Conservation (phyloP, 2,329 filamentous ascomycete species). For the Clarireedia hainanense region DNA sequence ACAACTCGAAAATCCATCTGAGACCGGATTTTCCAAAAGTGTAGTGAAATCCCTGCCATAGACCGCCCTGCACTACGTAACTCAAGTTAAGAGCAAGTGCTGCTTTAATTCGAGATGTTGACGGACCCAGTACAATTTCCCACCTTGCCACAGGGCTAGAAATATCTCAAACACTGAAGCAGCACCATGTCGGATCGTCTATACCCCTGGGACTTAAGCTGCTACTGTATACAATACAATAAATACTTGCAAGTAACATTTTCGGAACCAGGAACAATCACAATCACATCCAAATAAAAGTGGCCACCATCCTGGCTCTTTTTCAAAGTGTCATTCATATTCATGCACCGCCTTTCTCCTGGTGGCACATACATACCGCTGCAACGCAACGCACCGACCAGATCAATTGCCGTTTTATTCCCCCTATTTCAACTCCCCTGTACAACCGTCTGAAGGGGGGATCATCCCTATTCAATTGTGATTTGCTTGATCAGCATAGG, state of each 20-base stretch:
- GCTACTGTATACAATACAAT: neutral
- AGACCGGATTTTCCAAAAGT: neutral
- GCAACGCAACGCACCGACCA: neutral
- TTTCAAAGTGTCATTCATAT: conserved; percentile 7
- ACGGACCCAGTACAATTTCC: neutral
- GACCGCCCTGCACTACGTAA: neutral
- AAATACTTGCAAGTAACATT: neutral
- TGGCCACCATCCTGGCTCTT: neutral
- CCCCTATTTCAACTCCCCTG: conserved; percentile 1
- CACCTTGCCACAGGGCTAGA: neutral
- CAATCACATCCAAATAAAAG: neutral
- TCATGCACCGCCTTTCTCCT: conserved; percentile 2
- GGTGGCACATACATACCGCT: conserved; percentile 2
- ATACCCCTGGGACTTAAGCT: neutral
- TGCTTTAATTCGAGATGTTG: neutral
- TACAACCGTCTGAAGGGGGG: neutral
- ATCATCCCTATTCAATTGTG: neutral
- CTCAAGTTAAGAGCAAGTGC: neutral
- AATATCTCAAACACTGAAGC: neutral
- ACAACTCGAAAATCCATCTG: neutral
- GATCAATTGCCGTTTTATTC: conserved; percentile 6
- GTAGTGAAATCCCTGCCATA: neutral
- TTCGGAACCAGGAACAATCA: neutral
- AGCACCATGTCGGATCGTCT: neutral
- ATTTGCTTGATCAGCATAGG: neutral